Evolutionary conservation across 306 rosid genomes (phyloP).

Genomic region (Arachis stenosperma): DNA sequence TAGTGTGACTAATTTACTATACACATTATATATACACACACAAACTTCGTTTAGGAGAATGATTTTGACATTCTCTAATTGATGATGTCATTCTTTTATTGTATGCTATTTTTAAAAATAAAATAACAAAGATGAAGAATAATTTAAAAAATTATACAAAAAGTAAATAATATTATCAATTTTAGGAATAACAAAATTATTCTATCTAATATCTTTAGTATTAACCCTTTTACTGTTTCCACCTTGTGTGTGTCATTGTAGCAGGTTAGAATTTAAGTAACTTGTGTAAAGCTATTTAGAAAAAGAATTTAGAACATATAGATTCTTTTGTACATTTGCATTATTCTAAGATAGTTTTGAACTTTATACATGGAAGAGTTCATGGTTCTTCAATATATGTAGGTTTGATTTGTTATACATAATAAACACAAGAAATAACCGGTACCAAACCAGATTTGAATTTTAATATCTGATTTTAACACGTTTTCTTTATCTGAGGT

Average conservation of each 20-base stretch:
- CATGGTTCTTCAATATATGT: neutral
- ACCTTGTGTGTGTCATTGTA: neutral
- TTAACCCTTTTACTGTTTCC: neutral
- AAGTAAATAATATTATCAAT: no score
- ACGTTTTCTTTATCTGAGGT: neutral
- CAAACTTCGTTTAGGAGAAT: no score
- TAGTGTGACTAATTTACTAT: neutral
- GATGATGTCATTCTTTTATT: no score
- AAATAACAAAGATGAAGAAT: no score
- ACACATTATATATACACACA: neutral
- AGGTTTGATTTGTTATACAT: neutral
- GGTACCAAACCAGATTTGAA: neutral
- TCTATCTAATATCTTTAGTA: neutral
- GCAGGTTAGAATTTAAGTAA: slow-evolving; percentile 3
- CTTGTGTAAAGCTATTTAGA: neutral
- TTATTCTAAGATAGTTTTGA: slow-evolving; percentile 7
- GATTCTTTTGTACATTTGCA: slow-evolving; percentile 10
- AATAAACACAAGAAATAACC: neutral
- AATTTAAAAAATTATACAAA: no score
- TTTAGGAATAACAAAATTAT: neutral
- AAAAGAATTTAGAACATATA: neutral
- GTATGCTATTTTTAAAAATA: no score
- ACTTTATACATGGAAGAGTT: neutral
- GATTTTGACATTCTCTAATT: no score
- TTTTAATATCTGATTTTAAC: no score